phyloP scores from a whole-genome alignment of 306 rosid genomes.

The Quercus agrifolia region DNA sequence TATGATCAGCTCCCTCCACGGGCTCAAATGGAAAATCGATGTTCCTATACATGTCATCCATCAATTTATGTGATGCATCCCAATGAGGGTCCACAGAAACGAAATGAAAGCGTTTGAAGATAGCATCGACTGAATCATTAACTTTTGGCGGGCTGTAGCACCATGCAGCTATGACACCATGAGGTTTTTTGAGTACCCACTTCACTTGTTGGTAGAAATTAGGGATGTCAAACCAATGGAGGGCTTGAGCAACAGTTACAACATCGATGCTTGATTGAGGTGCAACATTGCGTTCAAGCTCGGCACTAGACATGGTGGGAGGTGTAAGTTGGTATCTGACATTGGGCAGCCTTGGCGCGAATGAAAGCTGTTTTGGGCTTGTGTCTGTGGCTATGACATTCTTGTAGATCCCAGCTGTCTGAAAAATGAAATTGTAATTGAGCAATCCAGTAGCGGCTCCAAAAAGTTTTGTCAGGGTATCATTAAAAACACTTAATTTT shows the following conservation, averaged over 20 bases:
- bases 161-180: constrained; percentile 76
- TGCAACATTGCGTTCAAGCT: constrained; percentile 47
- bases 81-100: constrained; percentile 35
- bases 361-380: constrained; percentile 53
- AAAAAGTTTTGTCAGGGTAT: too few species aligned
- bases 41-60: constrained; percentile 43
- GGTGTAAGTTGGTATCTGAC: constrained; percentile 53
- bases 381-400: constrained; percentile 70
- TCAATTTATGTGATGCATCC: constrained; percentile 47
- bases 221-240: constrained; percentile 72
- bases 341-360: constrained; percentile 54
- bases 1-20: constrained; percentile 48
- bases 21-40: constrained; percentile 77
- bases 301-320: constrained; percentile 42
- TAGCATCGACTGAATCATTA: constrained; percentile 26
- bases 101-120: constrained; percentile 31
- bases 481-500: too few species aligned
- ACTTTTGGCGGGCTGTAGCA: constrained; percentile 59
- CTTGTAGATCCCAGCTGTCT: constrained; percentile 57
- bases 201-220: constrained; percentile 57
- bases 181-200: constrained; percentile 61
- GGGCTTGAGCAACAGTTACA: constrained; percentile 68
- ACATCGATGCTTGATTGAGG: constrained; percentile 51
- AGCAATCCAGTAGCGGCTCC: too few species aligned
- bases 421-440: constrained; percentile 6